Percentiles rank a stretch among this genome's conserved stretches.
Conservation (phyloP, 495 filamentous ascomycete genomes). For the Polyplosphaeria fusca region DNA sequence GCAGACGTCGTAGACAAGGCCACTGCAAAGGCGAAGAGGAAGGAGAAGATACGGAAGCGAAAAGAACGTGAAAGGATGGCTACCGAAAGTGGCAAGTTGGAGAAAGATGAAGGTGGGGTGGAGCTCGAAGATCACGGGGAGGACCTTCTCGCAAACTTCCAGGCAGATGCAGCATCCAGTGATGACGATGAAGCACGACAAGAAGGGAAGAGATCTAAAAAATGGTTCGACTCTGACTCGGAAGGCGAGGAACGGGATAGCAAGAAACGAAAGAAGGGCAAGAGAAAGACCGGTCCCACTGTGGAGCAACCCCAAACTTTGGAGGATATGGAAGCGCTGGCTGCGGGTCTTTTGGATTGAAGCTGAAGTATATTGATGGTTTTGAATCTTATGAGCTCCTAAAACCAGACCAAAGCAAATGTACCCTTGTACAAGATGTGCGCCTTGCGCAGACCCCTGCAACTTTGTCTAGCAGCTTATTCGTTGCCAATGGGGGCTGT, state of each 20-base stretch:
- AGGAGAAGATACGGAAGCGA: slow-evolving; percentile 82
- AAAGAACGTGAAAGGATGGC: slow-evolving; percentile 69
- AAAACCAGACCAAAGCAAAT: too few relatives aligned
- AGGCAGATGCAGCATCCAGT: slow-evolving; percentile 44
- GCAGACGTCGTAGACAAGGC: slow-evolving; percentile 82
- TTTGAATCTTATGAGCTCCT: too few relatives aligned
- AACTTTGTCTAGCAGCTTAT: too few relatives aligned
- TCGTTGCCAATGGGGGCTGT: too few relatives aligned
- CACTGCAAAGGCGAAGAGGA: slow-evolving; percentile 70
- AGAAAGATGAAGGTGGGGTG: slow-evolving; percentile 46
- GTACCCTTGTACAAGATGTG: too few relatives aligned
- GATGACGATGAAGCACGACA: slow-evolving; percentile 39
- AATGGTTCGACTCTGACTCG: slow-evolving; percentile 46
- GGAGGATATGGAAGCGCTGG: slow-evolving; percentile 86
- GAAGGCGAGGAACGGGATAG: slow-evolving; percentile 28
- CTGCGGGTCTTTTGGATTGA: slow-evolving; percentile 67
- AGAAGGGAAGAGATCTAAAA: slow-evolving; percentile 41
- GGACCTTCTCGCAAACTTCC: slow-evolving; percentile 37
- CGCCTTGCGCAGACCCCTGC: too few relatives aligned
- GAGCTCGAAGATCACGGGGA: slow-evolving; percentile 39
- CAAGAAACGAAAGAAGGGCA: slow-evolving; percentile 49
- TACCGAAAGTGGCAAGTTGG: slow-evolving; percentile 18
- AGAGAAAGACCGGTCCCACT: slow-evolving; percentile 48
- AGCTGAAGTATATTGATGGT: too few relatives aligned
- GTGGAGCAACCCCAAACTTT: slow-evolving; percentile 72